A percentile compares a stretch with the other conserved stretches of the same genome.
phyloP scores from a whole-genome alignment of 129 eudicot genomes.

The Arctium lappa region DNA sequence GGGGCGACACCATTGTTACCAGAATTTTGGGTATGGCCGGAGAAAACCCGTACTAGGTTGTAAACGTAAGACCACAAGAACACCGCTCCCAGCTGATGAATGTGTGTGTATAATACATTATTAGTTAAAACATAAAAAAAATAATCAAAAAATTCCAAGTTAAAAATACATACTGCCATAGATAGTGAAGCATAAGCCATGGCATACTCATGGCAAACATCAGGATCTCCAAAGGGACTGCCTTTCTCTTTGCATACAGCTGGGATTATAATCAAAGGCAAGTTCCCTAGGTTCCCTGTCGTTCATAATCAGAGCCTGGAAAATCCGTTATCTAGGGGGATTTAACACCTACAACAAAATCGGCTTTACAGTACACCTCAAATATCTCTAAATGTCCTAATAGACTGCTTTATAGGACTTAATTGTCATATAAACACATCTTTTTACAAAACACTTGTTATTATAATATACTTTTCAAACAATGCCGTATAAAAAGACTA shows the following conservation, averaged over 20 bases:
- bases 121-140: not conserved
- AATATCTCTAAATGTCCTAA: not conserved
- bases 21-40: not conserved
- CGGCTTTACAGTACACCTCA: not conserved
- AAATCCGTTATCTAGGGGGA: not conserved
- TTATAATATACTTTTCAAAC: too few species aligned
- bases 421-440: too few species aligned
- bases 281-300: constrained; percentile 55
- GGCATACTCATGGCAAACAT: constrained; percentile 43
- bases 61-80: constrained; percentile 52
- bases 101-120: not conserved
- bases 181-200: constrained; percentile 63
- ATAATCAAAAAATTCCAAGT: not conserved
- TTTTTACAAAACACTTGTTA: too few species aligned
- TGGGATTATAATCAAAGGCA: constrained; percentile 57
- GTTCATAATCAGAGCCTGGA: not conserved
- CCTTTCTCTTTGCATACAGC: constrained; percentile 62
- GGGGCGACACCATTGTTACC: not conserved
- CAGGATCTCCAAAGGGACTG: constrained; percentile 65
- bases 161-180: constrained; percentile 42
- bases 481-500: not conserved
- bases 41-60: constrained; percentile 52
- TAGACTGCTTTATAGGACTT: not conserved
- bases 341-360: too few species aligned
- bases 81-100: constrained; percentile 52